A percentile compares a stretch with the other conserved stretches of the same genome.
Conservation (phyloP, 2,329 filamentous ascomycete species). For the Exophiala aquamarina region DNA sequence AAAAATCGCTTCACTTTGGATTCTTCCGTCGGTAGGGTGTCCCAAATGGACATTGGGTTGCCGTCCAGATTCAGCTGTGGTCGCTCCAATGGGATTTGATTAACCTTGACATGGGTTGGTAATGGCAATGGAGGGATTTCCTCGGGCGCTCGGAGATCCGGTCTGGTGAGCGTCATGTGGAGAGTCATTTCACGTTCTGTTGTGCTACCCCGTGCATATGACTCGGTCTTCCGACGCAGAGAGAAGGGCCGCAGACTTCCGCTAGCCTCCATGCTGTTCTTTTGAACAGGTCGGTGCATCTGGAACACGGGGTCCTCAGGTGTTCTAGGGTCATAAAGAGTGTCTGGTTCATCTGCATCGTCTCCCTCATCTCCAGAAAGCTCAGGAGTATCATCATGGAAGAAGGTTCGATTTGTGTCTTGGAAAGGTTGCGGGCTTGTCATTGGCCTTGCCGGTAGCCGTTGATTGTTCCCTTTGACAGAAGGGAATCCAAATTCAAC, state of each 20-base stretch:
- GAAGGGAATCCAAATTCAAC: constrained; percentile 87
- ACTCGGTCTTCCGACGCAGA: constrained; percentile 30
- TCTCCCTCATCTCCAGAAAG: constrained; percentile 40
- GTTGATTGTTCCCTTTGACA: constrained; percentile 31
- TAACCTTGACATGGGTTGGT: constrained; percentile 62
- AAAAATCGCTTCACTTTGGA: constrained; percentile 46
- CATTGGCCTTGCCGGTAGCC: constrained; percentile 20
- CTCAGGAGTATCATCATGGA: constrained; percentile 48
- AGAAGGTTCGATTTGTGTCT: constrained; percentile 52
- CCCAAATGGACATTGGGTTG: constrained; percentile 43
- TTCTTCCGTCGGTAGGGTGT: constrained; percentile 41
- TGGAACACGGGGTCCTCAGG: constrained; percentile 28
- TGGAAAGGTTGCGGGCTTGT: constrained; percentile 41
- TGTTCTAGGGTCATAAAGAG: constrained; percentile 27
- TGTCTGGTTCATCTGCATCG: constrained; percentile 24
- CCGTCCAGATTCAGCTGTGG: constrained; percentile 51
- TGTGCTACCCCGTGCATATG: constrained; percentile 52
- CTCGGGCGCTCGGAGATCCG: constrained; percentile 69
- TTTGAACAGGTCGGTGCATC: constrained; percentile 16
- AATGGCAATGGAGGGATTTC: constrained; percentile 59
- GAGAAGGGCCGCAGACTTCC: constrained; percentile 13
- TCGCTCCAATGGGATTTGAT: constrained; percentile 56
- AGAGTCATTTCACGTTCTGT: constrained; percentile 87
- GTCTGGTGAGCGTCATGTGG: constrained; percentile 89
- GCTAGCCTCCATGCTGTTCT: constrained; percentile 16